These are phyloP conservation scores for Annulohypoxylon maeteangense DNA, from an alignment of 495 filamentous ascomycete species.

Conservation along the genomic window DNA sequence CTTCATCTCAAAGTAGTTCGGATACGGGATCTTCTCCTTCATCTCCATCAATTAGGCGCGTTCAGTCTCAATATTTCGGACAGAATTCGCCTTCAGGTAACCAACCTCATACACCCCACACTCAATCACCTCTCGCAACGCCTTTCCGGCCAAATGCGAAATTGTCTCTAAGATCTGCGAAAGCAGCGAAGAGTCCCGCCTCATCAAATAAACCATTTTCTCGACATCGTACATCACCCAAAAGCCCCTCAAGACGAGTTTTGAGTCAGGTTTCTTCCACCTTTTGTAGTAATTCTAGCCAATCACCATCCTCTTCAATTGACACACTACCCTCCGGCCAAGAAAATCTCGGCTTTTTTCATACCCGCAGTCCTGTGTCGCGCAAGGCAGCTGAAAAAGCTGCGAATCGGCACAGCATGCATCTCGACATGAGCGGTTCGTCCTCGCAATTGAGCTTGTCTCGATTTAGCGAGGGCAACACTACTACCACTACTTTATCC, in stretches of 20 bases:
- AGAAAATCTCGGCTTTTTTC: slow-evolving; percentile 63
- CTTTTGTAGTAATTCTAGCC: slow-evolving; percentile 75
- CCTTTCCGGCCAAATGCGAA: slow-evolving; percentile 59
- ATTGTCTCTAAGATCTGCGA: slow-evolving; percentile 63
- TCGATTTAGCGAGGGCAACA: slow-evolving; percentile 55
- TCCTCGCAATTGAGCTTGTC: slow-evolving; percentile 59
- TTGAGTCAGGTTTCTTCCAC: slow-evolving; percentile 75
- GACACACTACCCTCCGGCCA: slow-evolving; percentile 55
- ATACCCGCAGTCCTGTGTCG: slow-evolving; percentile 53
- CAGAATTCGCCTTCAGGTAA: slow-evolving; percentile 39
- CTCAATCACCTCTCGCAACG: slow-evolving; percentile 47
- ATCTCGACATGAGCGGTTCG: slow-evolving; percentile 61
- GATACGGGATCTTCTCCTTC: slow-evolving; percentile 39
- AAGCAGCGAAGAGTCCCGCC: slow-evolving; percentile 52
- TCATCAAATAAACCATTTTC: slow-evolving; percentile 58
- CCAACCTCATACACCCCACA: slow-evolving; percentile 49
- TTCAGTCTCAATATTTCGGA: slow-evolving; percentile 45
- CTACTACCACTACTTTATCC: slow-evolving; percentile 51
- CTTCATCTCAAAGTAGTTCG: slow-evolving; percentile 56
- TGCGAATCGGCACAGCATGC: slow-evolving; percentile 56
- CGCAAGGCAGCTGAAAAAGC: slow-evolving; percentile 57
- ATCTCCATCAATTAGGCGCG: slow-evolving; percentile 46
- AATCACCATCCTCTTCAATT: slow-evolving; percentile 57
- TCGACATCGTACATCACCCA: slow-evolving; percentile 69
- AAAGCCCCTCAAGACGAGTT: slow-evolving; percentile 79